These are phyloP conservation scores for Moesziomyces parantarcticus DNA, from an alignment of 1,284 basidiomycete genomes.

Conservation along the genomic window DNA sequence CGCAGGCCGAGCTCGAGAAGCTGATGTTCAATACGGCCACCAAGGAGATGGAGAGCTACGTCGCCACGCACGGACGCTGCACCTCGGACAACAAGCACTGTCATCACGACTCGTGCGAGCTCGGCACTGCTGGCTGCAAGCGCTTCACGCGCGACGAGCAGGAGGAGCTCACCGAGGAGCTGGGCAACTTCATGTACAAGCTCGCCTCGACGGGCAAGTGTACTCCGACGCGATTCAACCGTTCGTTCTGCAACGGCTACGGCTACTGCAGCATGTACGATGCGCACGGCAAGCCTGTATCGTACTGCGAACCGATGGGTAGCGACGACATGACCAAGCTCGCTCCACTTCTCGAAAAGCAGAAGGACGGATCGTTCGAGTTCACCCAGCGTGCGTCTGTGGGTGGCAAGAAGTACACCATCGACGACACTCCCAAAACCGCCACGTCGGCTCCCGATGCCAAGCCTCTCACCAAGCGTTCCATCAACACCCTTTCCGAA, in stretches of 20 bases:
- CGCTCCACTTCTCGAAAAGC: neutral
- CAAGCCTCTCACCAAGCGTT: neutral
- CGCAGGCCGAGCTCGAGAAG: neutral
- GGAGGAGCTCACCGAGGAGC: neutral
- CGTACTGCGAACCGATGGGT: neutral
- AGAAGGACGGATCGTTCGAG: constrained; percentile 10
- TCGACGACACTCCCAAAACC: too few relatives aligned
- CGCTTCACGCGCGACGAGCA: constrained; percentile 6
- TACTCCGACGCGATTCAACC: neutral
- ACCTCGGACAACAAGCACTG: constrained; percentile 1
- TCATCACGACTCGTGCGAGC: constrained; percentile 2
- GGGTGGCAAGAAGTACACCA: too few relatives aligned
- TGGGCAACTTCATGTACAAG: constrained; percentile 5
- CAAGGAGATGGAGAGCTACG: constrained; percentile 2
- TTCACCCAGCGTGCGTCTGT: neutral
- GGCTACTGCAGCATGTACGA: constrained; percentile 28
- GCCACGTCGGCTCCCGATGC: too few relatives aligned
- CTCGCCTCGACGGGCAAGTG: constrained; percentile 14
- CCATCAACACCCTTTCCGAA: neutral
- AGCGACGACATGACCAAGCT: neutral
- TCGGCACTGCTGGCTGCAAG: constrained; percentile 4
- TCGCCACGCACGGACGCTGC: constrained; percentile 2
- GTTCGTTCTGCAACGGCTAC: constrained; percentile 2
- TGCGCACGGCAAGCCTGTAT: too few relatives aligned
- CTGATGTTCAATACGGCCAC: neutral